Conservation (phyloP, 2,329 filamentous ascomycete species). For the Apiospora pterosperma region DNA sequence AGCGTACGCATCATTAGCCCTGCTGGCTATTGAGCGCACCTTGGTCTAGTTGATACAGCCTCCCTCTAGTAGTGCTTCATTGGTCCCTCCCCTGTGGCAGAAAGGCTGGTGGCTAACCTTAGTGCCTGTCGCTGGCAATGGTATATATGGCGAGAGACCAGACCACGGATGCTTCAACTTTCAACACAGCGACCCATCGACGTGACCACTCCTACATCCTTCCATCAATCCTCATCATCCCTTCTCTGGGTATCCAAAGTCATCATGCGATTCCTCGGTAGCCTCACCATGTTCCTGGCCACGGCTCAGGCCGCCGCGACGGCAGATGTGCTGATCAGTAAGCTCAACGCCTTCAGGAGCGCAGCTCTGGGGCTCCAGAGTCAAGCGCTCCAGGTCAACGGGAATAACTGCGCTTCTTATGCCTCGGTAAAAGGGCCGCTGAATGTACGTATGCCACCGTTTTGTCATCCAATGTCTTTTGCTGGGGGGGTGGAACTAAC, state of each 20-base stretch:
- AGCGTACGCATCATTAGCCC: neutral
- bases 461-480: neutral
- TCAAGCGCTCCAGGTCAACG: neutral
- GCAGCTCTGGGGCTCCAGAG: neutral
- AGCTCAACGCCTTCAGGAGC: neutral
- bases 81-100: neutral
- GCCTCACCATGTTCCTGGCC: neutral
- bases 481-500: neutral
- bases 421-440: neutral
- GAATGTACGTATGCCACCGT: neutral
- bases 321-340: neutral
- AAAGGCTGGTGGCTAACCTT: neutral
- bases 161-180: neutral
- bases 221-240: neutral
- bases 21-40: neutral
- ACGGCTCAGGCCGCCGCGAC: neutral
- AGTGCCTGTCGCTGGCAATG: neutral
- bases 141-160: neutral
- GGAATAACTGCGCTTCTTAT: neutral
- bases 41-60: neutral
- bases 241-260: neutral
- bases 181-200: neutral
- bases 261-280: neutral
- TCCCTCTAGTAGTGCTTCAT: neutral
- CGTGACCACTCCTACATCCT: neutral